Percentiles rank a stretch among this genome's conserved stretches.
phyloP scores from a whole-genome alignment of 352 stramenopile genomes.

The Phytopythium litorale region DNA sequence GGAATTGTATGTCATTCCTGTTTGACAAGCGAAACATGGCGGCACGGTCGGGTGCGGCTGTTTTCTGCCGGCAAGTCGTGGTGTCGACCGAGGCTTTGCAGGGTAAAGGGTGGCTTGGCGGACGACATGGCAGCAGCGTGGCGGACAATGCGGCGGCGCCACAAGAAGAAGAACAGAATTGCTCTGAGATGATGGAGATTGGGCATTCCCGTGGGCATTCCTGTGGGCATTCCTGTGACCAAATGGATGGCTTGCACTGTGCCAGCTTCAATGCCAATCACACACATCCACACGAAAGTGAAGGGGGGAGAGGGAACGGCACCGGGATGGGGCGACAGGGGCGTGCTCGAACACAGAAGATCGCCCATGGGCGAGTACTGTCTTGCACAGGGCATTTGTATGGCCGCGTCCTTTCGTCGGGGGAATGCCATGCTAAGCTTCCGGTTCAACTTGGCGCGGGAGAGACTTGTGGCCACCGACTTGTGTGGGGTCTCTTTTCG shows the following conservation, averaged over 20 bases:
- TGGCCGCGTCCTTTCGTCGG: neutral
- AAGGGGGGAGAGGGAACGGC: neutral
- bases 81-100: no score
- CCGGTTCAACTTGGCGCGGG: slow-evolving; percentile 5
- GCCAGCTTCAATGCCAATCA: neutral
- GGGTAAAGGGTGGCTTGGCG: no score
- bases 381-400: neutral
- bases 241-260: neutral
- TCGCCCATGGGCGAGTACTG: neutral
- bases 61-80: no score
- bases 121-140: no score
- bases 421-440: neutral
- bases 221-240: no score
- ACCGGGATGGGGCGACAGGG: neutral
- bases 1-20: no score
- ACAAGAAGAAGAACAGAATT: neutral
- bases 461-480: neutral
- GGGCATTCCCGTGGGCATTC: no score
- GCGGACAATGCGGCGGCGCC: neutral
- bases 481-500: no score
- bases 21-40: no score
- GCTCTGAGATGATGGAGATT: neutral
- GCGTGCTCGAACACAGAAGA: neutral
- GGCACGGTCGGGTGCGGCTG: no score
- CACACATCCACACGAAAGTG: neutral